Evolutionary conservation across 768 basidiomycete species (phyloP).

Genomic region (Tricholoma matsutake): DNA sequence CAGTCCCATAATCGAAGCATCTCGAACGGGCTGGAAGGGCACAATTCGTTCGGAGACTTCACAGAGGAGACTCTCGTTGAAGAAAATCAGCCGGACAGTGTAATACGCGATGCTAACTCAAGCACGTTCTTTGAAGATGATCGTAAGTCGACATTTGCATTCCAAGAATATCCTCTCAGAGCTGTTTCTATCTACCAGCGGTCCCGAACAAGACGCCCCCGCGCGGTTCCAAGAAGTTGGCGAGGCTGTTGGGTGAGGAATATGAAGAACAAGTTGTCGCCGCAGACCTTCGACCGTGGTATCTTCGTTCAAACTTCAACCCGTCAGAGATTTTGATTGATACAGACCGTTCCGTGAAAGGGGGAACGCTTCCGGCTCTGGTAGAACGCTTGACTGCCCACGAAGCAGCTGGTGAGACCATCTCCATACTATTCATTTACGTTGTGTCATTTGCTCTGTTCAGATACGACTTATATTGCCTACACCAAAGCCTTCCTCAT

Average conservation of each 20-base stretch:
- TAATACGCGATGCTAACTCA: slow-evolving; percentile 10
- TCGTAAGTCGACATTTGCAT: slow-evolving; percentile 25
- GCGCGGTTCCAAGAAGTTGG: slow-evolving; percentile 52
- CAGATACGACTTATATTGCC: slow-evolving; percentile 42
- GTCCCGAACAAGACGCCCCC: slow-evolving; percentile 27
- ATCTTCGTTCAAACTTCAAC: slow-evolving; percentile 76
- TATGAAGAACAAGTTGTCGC: slow-evolving; percentile 39
- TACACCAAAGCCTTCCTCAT: slow-evolving; percentile 90
- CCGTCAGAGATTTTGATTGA: slow-evolving; percentile 83
- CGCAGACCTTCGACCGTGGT: slow-evolving; percentile 67
- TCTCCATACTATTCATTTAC: neutral
- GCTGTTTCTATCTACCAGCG: slow-evolving; percentile 1
- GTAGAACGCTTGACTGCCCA: slow-evolving; percentile 91
- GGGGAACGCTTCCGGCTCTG: slow-evolving; percentile 81
- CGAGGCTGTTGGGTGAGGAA: slow-evolving; percentile 63
- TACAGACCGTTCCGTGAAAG: slow-evolving; percentile 78
- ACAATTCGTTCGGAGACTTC: slow-evolving; percentile 1
- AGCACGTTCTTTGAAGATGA: slow-evolving; percentile 36
- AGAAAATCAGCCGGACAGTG: slow-evolving; percentile 2
- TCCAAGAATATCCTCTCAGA: neutral
- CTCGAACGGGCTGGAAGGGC: slow-evolving; percentile 16
- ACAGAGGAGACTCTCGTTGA: slow-evolving; percentile 11
- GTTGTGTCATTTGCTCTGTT: slow-evolving; percentile 4
- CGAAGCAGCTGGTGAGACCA: slow-evolving; percentile 72
- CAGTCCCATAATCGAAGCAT: slow-evolving; percentile 17